Base-by-base conservation (phyloP, 2,329 filamentous ascomycete species). In the Epichloe aotearoae region DNA sequence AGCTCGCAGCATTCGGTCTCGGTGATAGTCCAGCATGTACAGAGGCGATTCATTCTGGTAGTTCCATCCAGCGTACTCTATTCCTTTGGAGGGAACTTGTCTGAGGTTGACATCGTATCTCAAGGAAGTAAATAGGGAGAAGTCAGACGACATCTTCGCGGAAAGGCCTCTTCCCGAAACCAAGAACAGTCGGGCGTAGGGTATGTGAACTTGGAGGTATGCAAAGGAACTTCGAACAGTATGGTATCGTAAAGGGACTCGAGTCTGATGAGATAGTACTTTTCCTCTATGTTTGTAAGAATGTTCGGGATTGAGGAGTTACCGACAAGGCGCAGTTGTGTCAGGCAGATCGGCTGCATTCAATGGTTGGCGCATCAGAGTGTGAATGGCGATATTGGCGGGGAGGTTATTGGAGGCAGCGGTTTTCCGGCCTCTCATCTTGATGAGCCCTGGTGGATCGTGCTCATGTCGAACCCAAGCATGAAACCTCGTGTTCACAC, bases 11-110 rank as follows among this genome's bases (percentile, higher is more conserved):
- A 95, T 77, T 49, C 89, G 83, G 62, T 90, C 84, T 44, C 81
- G 79, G 64, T 95, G 89, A 57, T 83, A 83, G 52, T 81, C 73
- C 15, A 93, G 76, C 75, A 94, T 88, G 65, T 94, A 94, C 58
- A 88, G 82, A 0, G 83, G 77, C 8, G 80, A 86, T 6, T 69
- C 61, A 26, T 71, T 66, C 26, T 60, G 56, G 57, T 69, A 72
- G 59, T 81, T 82, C 69, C 73, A 83, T 17, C 72, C 76, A 40
- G 71, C 65, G 53, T 73, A 61, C 34, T 59, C 53, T 34, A 71
- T 62, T 1, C 62, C 64, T 36, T 61, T 65, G 50, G 66, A 65
- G 10, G 70, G 66, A 37, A 73, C 65, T 7, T 66, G 55, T 7
- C 69, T 60, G 38, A 91, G 74, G 2, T 63, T 61, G 15, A 76